A percentile compares a stretch with the other conserved stretches of the same genome.
Conservation (phyloP, 768 basidiomycete genomes). For the Phallus indusiatus region DNA sequence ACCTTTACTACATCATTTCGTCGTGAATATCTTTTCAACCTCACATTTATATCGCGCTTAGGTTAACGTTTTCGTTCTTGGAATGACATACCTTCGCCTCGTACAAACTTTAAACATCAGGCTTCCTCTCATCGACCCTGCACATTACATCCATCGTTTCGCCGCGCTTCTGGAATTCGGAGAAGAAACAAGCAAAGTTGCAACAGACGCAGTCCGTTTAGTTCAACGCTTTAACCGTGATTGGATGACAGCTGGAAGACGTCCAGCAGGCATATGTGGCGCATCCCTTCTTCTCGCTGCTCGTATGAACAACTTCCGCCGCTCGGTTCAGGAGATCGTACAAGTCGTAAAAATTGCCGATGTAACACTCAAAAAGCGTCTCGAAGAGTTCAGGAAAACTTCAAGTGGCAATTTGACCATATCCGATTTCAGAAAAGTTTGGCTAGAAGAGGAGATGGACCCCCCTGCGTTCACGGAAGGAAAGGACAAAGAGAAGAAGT, state of each 20-base stretch:
- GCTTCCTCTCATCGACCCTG: constrained; percentile 87
- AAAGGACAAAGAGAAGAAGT: constrained; percentile 44
- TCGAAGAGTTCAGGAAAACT: constrained; percentile 92
- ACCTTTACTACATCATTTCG: background rate
- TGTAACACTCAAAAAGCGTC: constrained; percentile 81
- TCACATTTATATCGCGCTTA: constrained; percentile 21
- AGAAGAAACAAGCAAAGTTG: constrained; percentile 85
- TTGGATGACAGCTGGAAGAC: constrained; percentile 94
- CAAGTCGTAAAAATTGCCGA: constrained; percentile 99
- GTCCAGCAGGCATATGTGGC: constrained; percentile 96
- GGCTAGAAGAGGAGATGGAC: constrained; percentile 87
- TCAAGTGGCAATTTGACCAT: constrained; percentile 79
- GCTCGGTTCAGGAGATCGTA: constrained; percentile 90
- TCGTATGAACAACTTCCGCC: constrained; percentile 95
- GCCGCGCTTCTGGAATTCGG: constrained; percentile 93
- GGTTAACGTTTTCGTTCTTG: constrained; percentile 98
- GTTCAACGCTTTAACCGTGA: constrained; percentile 92
- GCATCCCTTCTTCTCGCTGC: constrained; percentile 92
- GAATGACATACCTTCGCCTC: constrained; percentile 91
- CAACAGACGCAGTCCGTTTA: constrained; percentile 86
- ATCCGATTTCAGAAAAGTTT: constrained; percentile 81
- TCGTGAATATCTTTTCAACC: background rate
- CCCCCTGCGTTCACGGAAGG: constrained; percentile 83
- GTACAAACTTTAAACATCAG: constrained; percentile 79
- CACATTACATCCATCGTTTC: constrained; percentile 94